phyloP scores from a whole-genome alignment of 257 asterid species.

The Cruciata laevipes region DNA sequence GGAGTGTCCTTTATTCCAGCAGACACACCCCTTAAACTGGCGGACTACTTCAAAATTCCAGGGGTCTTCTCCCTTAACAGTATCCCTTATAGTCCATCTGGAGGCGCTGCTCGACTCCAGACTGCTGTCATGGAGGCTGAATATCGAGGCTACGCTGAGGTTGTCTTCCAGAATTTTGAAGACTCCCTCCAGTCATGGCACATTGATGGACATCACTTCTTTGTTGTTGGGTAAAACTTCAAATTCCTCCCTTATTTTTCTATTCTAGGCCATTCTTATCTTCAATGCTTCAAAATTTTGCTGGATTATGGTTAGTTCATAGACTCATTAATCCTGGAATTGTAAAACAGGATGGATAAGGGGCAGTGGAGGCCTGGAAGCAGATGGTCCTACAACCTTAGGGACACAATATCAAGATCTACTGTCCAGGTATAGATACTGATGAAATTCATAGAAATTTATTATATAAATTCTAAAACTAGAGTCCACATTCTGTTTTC shows the following conservation, averaged over 20 bases:
- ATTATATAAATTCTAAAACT: no score
- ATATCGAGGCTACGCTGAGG: conserved; percentile 27
- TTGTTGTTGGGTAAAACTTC: conserved; percentile 7
- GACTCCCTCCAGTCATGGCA: conserved; percentile 18
- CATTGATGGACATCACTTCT: conserved; percentile 10
- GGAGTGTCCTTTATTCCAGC: conserved; percentile 26
- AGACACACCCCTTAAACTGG: conserved; percentile 36
- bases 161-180: conserved; percentile 25
- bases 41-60: conserved; percentile 29
- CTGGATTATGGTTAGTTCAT: neutral
- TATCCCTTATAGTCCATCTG: conserved; percentile 24
- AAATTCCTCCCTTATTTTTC: neutral
- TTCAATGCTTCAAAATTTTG: neutral
- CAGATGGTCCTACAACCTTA: conserved; percentile 32
- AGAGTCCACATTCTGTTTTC: no score
- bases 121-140: conserved; percentile 36
- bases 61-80: conserved; percentile 26
- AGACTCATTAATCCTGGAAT: neutral
- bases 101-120: conserved; percentile 20
- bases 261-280: neutral
- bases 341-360: conserved; percentile 30
- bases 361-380: conserved; percentile 39
- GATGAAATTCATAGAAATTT: neutral
- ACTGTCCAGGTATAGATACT: conserved; percentile 32
- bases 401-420: conserved; percentile 35